These are phyloP conservation scores for Crithidia sp. DNA, from an alignment of 208 protist genomes.

Conservation along the genomic window DNA sequence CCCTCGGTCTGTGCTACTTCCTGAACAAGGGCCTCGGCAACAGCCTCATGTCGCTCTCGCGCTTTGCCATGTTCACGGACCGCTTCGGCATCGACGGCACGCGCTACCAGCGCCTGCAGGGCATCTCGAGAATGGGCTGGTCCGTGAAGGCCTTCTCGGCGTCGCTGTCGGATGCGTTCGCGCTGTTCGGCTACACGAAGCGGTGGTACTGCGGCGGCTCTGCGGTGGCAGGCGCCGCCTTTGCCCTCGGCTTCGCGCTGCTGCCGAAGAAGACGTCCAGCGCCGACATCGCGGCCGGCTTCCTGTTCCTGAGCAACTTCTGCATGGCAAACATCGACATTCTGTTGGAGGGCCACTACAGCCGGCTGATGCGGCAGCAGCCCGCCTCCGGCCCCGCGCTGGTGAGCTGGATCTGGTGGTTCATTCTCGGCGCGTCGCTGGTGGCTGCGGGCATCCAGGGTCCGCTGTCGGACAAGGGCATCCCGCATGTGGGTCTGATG, in stretches of 20 bases:
- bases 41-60: conserved; percentile 36
- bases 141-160: conserved; percentile 67
- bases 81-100: conserved; percentile 45
- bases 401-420: conserved; percentile 74
- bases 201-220: conserved; percentile 65
- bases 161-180: conserved; percentile 53
- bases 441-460: conserved; percentile 47
- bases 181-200: conserved; percentile 69
- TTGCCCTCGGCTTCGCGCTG: conserved; percentile 45
- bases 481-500: conserved; percentile 46
- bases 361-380: conserved; percentile 46
- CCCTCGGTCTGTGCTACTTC: conserved; percentile 54
- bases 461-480: conserved; percentile 46
- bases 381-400: conserved; percentile 46
- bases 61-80: conserved; percentile 54
- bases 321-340: conserved; percentile 75
- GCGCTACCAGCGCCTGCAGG: conserved; percentile 63
- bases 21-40: conserved; percentile 49
- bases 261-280: conserved; percentile 43
- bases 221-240: conserved; percentile 38
- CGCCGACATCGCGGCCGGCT: conserved; percentile 38
- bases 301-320: conserved; percentile 62
- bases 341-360: conserved; percentile 77
- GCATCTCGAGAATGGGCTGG: conserved; percentile 56
- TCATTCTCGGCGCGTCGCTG: conserved; percentile 44